Percentiles rank a stretch among this genome's conserved stretches.
phyloP scores from a whole-genome alignment of 2,329 filamentous ascomycete species.

The Aspergillus japonicus region DNA sequence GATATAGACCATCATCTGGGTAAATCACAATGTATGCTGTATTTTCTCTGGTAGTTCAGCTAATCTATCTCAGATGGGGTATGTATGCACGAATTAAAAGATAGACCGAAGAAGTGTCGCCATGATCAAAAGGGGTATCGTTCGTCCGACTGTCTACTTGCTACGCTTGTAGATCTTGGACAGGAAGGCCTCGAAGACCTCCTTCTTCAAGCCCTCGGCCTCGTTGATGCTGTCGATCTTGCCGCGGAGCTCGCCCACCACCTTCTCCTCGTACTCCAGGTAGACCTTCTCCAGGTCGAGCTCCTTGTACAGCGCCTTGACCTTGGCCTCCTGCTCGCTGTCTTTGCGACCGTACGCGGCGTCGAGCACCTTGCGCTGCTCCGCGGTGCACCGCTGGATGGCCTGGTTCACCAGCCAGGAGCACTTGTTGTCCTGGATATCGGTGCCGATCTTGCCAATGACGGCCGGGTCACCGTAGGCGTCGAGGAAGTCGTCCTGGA shows the following conservation, averaged over 20 bases:
- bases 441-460: conserved; percentile 97
- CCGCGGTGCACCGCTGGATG: conserved; percentile 72
- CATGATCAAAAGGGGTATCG: conserved; percentile 4
- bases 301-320: conserved; percentile 88
- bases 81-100: conserved; percentile 4
- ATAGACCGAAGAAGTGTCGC: conserved; percentile 1
- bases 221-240: conserved; percentile 82
- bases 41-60: background rate
- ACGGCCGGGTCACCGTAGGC: conserved; percentile 90
- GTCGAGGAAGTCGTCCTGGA: conserved; percentile 98
- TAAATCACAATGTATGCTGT: background rate
- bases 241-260: conserved; percentile 71
- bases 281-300: conserved; percentile 81
- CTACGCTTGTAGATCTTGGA: conserved; percentile 97
- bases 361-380: conserved; percentile 84
- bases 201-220: conserved; percentile 83
- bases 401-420: conserved; percentile 98
- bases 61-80: conserved; percentile 10
- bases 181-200: conserved; percentile 84
- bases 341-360: conserved; percentile 95
- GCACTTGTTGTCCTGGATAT: conserved; percentile 99
- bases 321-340: conserved; percentile 71
- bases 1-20: too few species aligned
- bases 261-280: conserved; percentile 84
- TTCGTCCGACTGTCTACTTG: conserved; percentile 61